Base-by-base conservation (phyloP, 73 alveolate genomes). In the Paramecium sonneborni region DNA sequence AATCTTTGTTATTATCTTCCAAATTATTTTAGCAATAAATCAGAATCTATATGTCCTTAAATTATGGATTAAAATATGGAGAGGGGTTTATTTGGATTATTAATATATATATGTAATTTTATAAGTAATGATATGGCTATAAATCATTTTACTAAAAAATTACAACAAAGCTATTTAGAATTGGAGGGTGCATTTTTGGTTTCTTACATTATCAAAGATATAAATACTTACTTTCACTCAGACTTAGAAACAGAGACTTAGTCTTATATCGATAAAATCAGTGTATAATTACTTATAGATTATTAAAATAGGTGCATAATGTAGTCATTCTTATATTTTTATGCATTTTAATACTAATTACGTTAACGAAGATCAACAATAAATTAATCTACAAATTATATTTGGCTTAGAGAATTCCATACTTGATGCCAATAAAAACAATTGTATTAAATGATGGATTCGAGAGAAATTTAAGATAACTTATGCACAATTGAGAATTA, bases 161-260 rank as follows among this genome's bases (percentile, higher is more conserved):
- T 21, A 2, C 15, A 43, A 39, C 18, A 14, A 43, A 26, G 48
- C 55, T 79, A 79, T 26, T 46, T 41, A 79, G 90, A 79, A 46
- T 79, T 79, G n/a, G 90, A 79, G 34, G 76, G 55, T 43, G 52
- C 72, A 3, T 79, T 79, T 23, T 41, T 38, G 30, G 89, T 76
- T 20, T 79, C 74, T 4, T 20, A 43, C 5, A 26, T 79, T 23
- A 79, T 79, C 32, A 79, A 39, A 44, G 46, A 24, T 11, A 44
- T 79, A 21, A 79, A 79, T 43, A 24, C 26, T 14, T 41, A 21
- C 28, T 79, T 79, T 34, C 46, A 79, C n/a, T 20, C 3, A 10
- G 76, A 79, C 24, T 46, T 79, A 24, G 1, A 43, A 5, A 14
- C 23, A 7, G 14, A 79, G n/a, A 43, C 90, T 30, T n/a, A 26